Evolutionary conservation across 352 stramenopile genomes (phyloP).

Genomic region (Pythium folliculosum): DNA sequence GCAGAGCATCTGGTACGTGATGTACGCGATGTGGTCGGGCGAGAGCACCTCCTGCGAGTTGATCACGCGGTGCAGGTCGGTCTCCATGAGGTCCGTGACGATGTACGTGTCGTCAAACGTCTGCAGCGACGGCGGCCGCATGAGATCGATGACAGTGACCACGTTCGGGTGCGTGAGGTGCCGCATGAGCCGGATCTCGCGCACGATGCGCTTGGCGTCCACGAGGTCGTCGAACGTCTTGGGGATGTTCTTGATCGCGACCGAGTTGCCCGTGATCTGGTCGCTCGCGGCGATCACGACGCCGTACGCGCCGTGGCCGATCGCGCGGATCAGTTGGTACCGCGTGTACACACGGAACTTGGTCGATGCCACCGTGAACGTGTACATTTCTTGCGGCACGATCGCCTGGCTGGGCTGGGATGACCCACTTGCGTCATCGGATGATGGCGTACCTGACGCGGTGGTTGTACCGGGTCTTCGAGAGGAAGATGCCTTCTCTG

Average conservation of each 20-base stretch:
- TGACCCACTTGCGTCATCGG: background rate
- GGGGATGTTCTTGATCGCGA: constrained; percentile 87
- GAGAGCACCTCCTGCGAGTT: constrained; percentile 71
- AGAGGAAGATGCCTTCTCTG: background rate
- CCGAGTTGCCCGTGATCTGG: constrained; percentile 78
- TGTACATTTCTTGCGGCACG: constrained; percentile 71
- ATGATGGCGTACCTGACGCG: background rate
- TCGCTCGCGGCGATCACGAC: constrained; percentile 82
- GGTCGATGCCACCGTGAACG: constrained; percentile 80
- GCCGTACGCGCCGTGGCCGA: constrained; percentile 78
- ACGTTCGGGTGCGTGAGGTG: constrained; percentile 75
- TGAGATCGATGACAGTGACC: constrained; percentile 71
- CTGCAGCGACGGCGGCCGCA: constrained; percentile 67
- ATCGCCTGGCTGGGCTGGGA: background rate
- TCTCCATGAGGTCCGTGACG: constrained; percentile 84
- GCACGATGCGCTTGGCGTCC: constrained; percentile 84
- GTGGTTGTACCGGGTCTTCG: background rate
- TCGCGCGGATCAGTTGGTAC: constrained; percentile 82
- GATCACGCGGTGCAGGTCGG: constrained; percentile 79
- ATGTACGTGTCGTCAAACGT: constrained; percentile 88
- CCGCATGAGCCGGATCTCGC: constrained; percentile 83
- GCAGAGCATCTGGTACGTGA: constrained; percentile 84
- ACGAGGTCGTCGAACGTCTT: constrained; percentile 86
- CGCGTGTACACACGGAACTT: constrained; percentile 85
- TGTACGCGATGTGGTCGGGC: constrained; percentile 78